Conservation (phyloP, 2,329 filamentous ascomycete species). For the Claviceps sp. region DNA sequence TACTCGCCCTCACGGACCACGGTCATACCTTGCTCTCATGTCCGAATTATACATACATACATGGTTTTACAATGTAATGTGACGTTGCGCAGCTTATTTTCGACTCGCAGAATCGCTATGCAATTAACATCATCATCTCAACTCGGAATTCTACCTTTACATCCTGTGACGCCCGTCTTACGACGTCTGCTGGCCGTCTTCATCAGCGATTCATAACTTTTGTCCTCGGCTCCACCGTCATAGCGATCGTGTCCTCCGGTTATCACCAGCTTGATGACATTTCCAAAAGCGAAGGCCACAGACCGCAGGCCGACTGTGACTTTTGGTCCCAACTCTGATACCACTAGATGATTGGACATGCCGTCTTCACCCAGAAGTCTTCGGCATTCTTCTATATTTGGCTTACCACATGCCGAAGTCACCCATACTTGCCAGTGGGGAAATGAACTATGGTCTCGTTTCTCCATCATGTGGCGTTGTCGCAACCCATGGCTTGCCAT, state of each 20-base stretch:
- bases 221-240: constrained; percentile 26
- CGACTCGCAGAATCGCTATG: background rate
- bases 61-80: background rate
- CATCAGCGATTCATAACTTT: constrained; percentile 17
- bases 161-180: constrained; percentile 15
- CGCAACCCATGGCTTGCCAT: background rate
- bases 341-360: constrained; percentile 42
- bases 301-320: constrained; percentile 48
- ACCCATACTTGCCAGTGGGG: constrained; percentile 42
- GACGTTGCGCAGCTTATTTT: background rate
- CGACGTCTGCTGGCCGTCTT: constrained; percentile 27
- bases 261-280: constrained; percentile 57
- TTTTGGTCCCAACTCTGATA: constrained; percentile 53
- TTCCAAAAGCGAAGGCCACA: constrained; percentile 58
- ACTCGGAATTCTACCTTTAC: constrained; percentile 8
- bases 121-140: background rate
- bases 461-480: background rate
- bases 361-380: constrained; percentile 29
- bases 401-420: constrained; percentile 30
- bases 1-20: too few relatives aligned
- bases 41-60: background rate
- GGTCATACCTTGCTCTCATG: too few relatives aligned
- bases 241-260: constrained; percentile 50
- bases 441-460: background rate
- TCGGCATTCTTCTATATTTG: constrained; percentile 30